Evolutionary conservation across 306 rosid species (phyloP), one percentile per base, ranked within the genome.

Genomic region (Trichosanthes truncata): DNA sequence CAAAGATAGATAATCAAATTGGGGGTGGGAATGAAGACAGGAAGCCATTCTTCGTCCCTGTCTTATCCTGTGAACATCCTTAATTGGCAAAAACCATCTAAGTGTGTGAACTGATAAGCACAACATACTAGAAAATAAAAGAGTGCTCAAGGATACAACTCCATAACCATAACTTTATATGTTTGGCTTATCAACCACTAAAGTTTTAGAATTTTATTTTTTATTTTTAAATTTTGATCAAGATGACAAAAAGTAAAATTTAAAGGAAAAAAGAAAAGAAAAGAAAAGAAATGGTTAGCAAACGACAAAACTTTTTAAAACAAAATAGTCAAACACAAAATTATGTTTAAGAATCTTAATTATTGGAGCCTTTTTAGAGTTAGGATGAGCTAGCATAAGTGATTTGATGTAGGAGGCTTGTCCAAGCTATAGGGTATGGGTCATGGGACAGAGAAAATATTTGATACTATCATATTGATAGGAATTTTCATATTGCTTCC

Each of bases 301-400:
- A 67, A 67, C 74, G 73, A 65, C 73, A 65, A 17, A 65, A 18
- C 46, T 65, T 65, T 35, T 7, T 35, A 35, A 35, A 65, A 66
- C 46, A 66, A 67, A 67, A 67, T 67, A 67, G 74, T 67, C 74
- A 67, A 67, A 10, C 51, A 67, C 51, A 67, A 40, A 40, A 67
- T n/a, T 21, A 67, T 67, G 51, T n/a, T 40, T 67, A 67, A 67
- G 74, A n/a, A 67, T 67, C 74, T 38, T 66, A 66, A 66, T 66
- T 67, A 17, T 67, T 67, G 74, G 18, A 38, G 31, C 51, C 51
- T 40, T 67, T 66, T 67, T 67, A 67, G 49, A 67, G 51, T 38
- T 17, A 65, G 48, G 73, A 36, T 36, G 73, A 18, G 73, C 73
- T 65, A 63, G 45, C 48, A 65, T 65, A 36, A 35, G 46, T 65